These are phyloP conservation scores for Persicaria maculosa DNA, from an alignment of 148 eudicot species.

Conservation along the genomic window DNA sequence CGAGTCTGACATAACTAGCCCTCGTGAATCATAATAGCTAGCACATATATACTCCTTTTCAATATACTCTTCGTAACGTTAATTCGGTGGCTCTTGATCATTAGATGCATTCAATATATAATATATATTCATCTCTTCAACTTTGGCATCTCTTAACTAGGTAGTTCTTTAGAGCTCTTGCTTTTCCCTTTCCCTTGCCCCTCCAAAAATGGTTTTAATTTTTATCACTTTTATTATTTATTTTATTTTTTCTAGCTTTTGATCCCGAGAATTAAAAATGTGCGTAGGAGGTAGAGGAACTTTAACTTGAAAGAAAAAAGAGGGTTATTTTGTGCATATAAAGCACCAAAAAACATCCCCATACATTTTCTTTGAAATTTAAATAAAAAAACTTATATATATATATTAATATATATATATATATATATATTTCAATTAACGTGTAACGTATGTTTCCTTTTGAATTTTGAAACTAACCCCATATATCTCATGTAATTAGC, in stretches of 20 bases:
- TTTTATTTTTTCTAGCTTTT: neutral
- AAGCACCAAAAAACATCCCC: neutral
- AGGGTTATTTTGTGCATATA: slow-evolving; percentile 5
- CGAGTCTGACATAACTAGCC: no score
- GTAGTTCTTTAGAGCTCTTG: neutral
- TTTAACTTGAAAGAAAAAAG: slow-evolving; percentile 6
- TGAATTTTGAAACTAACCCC: neutral
- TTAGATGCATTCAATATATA: neutral
- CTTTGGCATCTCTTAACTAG: neutral
- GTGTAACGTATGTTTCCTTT: neutral
- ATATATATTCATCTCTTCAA: neutral
- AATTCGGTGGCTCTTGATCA: neutral
- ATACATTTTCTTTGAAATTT: neutral
- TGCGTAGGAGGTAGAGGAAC: neutral
- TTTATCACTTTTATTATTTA: neutral
- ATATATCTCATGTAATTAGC: no score
- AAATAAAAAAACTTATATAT: neutral
- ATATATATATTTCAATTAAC: no score
- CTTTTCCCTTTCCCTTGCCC: neutral
- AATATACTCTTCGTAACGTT: neutral
- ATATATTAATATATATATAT: no score
- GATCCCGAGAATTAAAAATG: neutral
- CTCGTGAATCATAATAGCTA: no score
- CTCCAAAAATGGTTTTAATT: neutral
- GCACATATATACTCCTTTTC: neutral